A percentile compares a stretch with the other conserved stretches of the same genome.
Evolutionary conservation across 1,139 yeast genomes (phyloP).

Genomic region (Debaryomycetaceae sp.): DNA sequence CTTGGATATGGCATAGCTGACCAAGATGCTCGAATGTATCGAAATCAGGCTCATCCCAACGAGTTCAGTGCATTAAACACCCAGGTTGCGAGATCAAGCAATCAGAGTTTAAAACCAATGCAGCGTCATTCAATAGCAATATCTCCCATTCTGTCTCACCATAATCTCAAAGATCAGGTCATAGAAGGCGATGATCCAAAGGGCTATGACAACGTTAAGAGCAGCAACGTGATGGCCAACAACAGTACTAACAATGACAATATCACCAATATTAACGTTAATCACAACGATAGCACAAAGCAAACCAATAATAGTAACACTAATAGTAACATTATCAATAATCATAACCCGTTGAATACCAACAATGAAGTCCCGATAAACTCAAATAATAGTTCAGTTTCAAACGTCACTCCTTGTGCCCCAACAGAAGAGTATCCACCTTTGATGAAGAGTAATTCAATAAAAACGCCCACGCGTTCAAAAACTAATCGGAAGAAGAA

Average conservation of each 20-base stretch:
- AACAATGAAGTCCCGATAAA: neutral
- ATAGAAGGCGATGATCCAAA: neutral
- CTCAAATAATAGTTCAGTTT: neutral
- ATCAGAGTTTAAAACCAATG: conserved; percentile 4
- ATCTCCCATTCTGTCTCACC: conserved; percentile 8
- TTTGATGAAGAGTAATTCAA: neutral
- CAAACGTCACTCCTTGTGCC: neutral
- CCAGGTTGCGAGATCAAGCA: neutral
- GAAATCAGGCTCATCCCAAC: neutral
- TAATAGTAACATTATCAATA: neutral
- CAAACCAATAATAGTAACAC: too few relatives aligned
- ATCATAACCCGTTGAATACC: neutral
- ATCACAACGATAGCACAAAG: neutral
- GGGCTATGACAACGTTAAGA: neutral
- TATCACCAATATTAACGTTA: neutral
- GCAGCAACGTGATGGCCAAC: neutral
- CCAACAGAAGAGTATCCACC: neutral
- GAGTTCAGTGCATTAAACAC: neutral
- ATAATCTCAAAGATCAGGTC: neutral
- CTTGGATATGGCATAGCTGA: neutral
- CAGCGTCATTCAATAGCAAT: conserved; percentile 15
- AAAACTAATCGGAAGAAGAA: conserved; percentile 15
- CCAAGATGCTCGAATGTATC: neutral
- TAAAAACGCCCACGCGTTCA: neutral
- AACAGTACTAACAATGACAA: neutral